phyloP scores from a whole-genome alignment of 2,329 filamentous ascomycete genomes.

The Aspergillus clavatus region DNA sequence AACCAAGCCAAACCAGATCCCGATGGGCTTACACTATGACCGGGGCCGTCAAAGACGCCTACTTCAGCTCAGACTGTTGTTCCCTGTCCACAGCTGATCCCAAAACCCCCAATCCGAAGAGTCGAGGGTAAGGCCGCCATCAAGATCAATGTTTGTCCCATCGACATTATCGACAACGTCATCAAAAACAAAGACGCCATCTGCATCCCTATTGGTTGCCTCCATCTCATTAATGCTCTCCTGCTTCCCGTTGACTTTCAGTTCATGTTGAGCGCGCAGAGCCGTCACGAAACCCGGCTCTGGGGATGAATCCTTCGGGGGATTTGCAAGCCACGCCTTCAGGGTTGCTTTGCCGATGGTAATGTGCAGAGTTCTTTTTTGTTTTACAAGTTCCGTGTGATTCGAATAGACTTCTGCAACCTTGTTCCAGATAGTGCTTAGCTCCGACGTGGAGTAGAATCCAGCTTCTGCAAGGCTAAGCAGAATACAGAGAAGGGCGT shows the following conservation, averaged over 20 bases:
- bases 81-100: neutral
- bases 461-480: constrained; percentile 30
- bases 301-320: neutral
- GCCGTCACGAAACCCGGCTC: constrained; percentile 12
- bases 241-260: neutral
- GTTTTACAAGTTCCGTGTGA: constrained; percentile 39
- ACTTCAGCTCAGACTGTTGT: neutral
- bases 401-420: constrained; percentile 40
- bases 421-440: constrained; percentile 38
- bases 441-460: constrained; percentile 26
- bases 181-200: neutral
- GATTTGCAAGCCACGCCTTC: constrained; percentile 10
- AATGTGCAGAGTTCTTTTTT: constrained; percentile 1
- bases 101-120: neutral
- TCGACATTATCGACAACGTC: neutral
- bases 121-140: neutral
- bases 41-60: too few species aligned
- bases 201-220: neutral
- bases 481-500: constrained; percentile 46
- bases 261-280: constrained; percentile 5
- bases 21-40: too few species aligned
- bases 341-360: constrained; percentile 5
- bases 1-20: too few species aligned
- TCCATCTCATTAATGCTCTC: neutral
- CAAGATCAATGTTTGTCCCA: neutral